Percentiles rank a stretch among this genome's conserved stretches.
Evolutionary conservation across 192 early-diverging fungal genomes (phyloP).

Genomic region (Coemansia sp.): DNA sequence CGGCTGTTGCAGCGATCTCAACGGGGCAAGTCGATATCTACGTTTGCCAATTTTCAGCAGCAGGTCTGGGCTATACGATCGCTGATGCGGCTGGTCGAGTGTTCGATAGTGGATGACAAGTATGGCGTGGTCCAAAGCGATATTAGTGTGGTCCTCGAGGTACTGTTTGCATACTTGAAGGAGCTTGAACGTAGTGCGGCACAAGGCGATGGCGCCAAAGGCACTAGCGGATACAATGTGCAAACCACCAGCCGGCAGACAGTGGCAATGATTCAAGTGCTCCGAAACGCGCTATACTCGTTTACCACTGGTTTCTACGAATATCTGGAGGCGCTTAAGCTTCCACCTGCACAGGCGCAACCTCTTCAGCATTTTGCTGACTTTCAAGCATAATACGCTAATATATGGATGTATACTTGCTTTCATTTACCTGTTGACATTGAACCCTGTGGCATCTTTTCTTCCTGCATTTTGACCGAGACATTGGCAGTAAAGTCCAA

Average conservation of each 20-base stretch:
- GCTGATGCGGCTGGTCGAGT: slow-evolving; percentile 41
- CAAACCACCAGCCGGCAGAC: slow-evolving; percentile 41
- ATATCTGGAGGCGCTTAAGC: slow-evolving; percentile 44
- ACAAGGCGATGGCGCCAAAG: slow-evolving; percentile 9
- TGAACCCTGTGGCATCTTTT: background rate
- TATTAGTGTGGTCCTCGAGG: slow-evolving; percentile 26
- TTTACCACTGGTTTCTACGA: slow-evolving; percentile 46
- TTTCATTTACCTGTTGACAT: background rate
- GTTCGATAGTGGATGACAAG: slow-evolving; percentile 44
- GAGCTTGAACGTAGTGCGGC: slow-evolving; percentile 34
- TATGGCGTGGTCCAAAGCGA: slow-evolving; percentile 52
- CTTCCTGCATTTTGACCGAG: background rate
- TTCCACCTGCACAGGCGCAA: slow-evolving; percentile 28
- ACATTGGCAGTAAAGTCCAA: background rate
- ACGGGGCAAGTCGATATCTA: slow-evolving; percentile 24
- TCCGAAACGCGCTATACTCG: slow-evolving; percentile 40
- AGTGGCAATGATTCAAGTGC: slow-evolving; percentile 45
- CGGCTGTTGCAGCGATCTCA: slow-evolving; percentile 29
- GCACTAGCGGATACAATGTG: slow-evolving; percentile 13
- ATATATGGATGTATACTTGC: background rate
- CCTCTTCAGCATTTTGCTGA: slow-evolving; percentile 49
- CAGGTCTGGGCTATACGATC: slow-evolving; percentile 51
- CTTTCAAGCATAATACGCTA: slow-evolving; percentile 29
- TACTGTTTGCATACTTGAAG: slow-evolving; percentile 32
- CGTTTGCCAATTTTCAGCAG: slow-evolving; percentile 49